A percentile compares a stretch with the other conserved stretches of the same genome.
phyloP scores from a whole-genome alignment of 805 yeast species.

The Nakazawaea ernobii region DNA sequence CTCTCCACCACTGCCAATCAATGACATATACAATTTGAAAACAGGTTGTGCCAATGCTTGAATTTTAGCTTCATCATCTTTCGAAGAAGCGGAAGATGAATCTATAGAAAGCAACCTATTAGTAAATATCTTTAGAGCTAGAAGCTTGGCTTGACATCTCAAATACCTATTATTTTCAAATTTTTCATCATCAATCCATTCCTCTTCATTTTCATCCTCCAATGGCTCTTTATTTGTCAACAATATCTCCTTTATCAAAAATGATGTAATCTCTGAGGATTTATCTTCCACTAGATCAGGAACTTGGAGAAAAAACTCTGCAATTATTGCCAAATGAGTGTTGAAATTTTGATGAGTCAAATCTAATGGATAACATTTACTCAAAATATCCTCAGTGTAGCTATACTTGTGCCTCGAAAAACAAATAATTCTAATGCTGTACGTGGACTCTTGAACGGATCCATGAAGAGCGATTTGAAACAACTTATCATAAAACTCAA shows the following conservation, averaged over 20 bases:
- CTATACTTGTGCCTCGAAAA: constrained; percentile 38
- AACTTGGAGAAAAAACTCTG: constrained; percentile 49
- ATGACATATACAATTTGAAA: constrained; percentile 57
- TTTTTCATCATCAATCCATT: constrained; percentile 43
- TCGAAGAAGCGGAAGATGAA: background rate
- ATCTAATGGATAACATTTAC: constrained; percentile 46
- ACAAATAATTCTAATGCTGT: constrained; percentile 53
- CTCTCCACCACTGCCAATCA: constrained; percentile 77
- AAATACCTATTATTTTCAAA: constrained; percentile 27
- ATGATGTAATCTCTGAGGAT: constrained; percentile 52
- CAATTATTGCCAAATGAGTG: constrained; percentile 53
- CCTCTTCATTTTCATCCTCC: constrained; percentile 21
- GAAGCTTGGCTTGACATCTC: constrained; percentile 41
- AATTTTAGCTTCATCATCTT: constrained; percentile 29
- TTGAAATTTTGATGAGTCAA: constrained; percentile 32
- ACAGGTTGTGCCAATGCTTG: constrained; percentile 52
- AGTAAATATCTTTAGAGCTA: constrained; percentile 17
- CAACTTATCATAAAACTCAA: constrained; percentile 38
- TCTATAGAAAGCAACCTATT: constrained; percentile 5
- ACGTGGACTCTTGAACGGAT: constrained; percentile 55
- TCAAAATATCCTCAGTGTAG: constrained; percentile 32
- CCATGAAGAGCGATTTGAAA: constrained; percentile 45
- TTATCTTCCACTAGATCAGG: constrained; percentile 45
- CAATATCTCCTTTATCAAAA: constrained; percentile 57
- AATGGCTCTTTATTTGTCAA: constrained; percentile 39